Base-by-base conservation (phyloP, 2,329 filamentous ascomycete species). In the Diaporthe ampelina region DNA sequence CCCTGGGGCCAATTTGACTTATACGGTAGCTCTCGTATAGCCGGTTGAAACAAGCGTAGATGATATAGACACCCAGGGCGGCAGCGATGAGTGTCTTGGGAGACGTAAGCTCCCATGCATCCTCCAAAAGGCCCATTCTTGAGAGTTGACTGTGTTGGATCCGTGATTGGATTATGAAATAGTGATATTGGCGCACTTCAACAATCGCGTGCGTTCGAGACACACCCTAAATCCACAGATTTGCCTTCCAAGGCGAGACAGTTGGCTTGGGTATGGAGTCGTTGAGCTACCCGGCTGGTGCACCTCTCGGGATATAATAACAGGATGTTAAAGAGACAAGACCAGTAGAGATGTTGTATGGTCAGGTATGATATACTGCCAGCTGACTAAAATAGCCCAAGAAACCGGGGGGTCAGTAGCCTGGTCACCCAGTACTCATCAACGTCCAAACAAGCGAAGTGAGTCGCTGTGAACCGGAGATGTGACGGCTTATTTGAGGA, bases 71-170 rank as follows among this genome's bases (percentile, higher is more conserved):
- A 59, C 81, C 81, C 8, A 84, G 74, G 45, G 85, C 32, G 76
- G 85, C 80, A 40, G 86, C 68, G 61, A 84, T 72, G 24, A 84
- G 76, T 70, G 81, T 80, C 73, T 82, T 84, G 70, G 84, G 77
- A 73, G 88, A 88, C 78, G 86, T 77, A 73, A 85, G 81, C 74
- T 84, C 82, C 75, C 88, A 61, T 40, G 88, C 72, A 45, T 83
- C 78, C 77, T 91, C 89, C 67, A 91, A 80, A 29, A 90, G 81
- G 77, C 89, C 84, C 85, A 89, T 90, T 73, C 40, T 81, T 77
- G 52, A 32, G 17, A 63, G 43, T 3, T 54, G 40, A 6, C 10
- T 26, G 37, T 15, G n/a, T 52, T 19, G 48, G n/a, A 17, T 13
- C 26, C 1, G 21, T 37, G 21, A 54, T 24, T 43, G 45, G 10